Base-by-base conservation (phyloP, 768 basidiomycete genomes). In the Trametes punicea region DNA sequence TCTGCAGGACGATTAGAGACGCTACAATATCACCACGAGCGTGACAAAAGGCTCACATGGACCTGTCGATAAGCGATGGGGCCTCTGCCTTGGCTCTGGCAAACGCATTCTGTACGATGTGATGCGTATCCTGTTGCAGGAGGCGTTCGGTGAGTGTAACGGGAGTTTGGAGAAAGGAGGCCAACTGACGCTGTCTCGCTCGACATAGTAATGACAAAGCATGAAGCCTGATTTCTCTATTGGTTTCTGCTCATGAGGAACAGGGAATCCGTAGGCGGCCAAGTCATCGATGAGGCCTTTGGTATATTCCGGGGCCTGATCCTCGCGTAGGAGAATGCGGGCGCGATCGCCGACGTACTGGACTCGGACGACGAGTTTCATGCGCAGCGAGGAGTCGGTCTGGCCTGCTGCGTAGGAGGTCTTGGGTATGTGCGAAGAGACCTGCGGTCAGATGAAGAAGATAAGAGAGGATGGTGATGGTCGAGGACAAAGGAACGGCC, bases 261-360 rank as follows among this genome's bases (percentile, higher is more conserved):
- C 36, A 15, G 59, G 59, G 25, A 60, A 56, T 0, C 55, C 55
- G 26, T 52, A 53, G 30, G n/a, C 23, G 25, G 51, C 41, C 11
- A 60, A 29, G 30, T 60, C 59, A 56, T 54, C 55, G 55, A 56
- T 56, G 44, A 60, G 49, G 33, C 55, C 59, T 20, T 46, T 56
- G 50, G 55, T 56, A 45, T 60, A 60, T 27, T 60, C 50, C 15
- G 55, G 33, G 20, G 54, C 59, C 20, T 44, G 59, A 18, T 56
- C 59, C 20, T 56, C 59, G 9, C 59, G 55, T 6, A 56, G 42
- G 15, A 60, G 55, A 7, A 51, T 51, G 26, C 55, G 44, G 25
- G 59, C 59, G 15, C 59, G 59, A 18, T 60, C 59, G n/a, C 59
- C 59, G 31, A 56, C 41, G 39, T 60, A 60, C 40, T 60, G 59